These are phyloP conservation scores for Chlamydomonas schloesseri DNA, from an alignment of 139 green algal species.

Conservation along the genomic window DNA sequence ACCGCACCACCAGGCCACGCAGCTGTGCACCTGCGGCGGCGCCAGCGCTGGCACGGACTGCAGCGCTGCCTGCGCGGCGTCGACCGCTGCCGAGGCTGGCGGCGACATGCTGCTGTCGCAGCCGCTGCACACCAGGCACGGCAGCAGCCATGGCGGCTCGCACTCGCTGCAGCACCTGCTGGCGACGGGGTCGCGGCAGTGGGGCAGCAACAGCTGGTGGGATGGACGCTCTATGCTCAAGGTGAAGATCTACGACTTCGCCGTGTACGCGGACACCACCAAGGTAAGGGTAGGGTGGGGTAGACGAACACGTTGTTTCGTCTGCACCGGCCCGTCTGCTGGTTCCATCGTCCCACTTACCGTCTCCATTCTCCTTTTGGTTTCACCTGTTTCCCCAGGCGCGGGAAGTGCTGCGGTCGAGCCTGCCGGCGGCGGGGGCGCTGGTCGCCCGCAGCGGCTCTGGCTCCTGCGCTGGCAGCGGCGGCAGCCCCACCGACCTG, in stretches of 20 bases:
- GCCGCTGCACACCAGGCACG: too few relatives aligned
- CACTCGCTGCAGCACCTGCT: slow-evolving; percentile 62
- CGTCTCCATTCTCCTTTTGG: not conserved
- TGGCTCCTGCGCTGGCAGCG: not conserved
- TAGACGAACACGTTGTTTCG: not conserved
- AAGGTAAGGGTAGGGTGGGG: slow-evolving; percentile 9
- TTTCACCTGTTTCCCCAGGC: not conserved
- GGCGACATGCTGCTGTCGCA: not conserved
- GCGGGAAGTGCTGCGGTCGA: too few relatives aligned
- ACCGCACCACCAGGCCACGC: too few relatives aligned
- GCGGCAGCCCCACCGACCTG: not conserved
- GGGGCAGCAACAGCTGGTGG: slow-evolving; percentile 61
- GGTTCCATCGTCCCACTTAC: not conserved
- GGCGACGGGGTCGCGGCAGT: slow-evolving; percentile 65
- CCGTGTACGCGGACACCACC: slow-evolving; percentile 71
- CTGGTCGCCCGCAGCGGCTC: not conserved
- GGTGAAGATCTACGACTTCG: slow-evolving; percentile 86
- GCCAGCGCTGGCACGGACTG: not conserved
- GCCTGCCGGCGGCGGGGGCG: not conserved
- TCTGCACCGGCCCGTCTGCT: too few relatives aligned
- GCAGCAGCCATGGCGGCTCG: too few relatives aligned
- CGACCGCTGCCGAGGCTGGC: not conserved
- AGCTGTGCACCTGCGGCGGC: too few relatives aligned
- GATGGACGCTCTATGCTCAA: slow-evolving; percentile 59
- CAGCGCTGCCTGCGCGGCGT: not conserved